Percentiles rank a stretch among this genome's conserved stretches.
phyloP scores from a whole-genome alignment of 2,329 filamentous ascomycete species.

The Cytospora chrysosperma region DNA sequence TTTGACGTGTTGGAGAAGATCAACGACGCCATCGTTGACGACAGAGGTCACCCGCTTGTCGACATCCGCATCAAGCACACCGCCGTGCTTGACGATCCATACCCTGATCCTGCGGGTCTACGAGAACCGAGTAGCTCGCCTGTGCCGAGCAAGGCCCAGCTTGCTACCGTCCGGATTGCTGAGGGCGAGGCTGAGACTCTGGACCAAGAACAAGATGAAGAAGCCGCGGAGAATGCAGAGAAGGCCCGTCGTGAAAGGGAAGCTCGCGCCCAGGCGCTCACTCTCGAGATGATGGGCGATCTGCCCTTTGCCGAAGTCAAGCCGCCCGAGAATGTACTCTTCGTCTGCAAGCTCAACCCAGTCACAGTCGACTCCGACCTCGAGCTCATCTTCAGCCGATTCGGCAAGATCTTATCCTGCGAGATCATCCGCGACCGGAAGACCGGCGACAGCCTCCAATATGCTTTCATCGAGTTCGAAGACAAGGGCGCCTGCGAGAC shows the following conservation, averaged over 20 bases:
- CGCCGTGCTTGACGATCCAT: constrained; percentile 88
- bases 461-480: constrained; percentile 96
- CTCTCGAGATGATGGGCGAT: constrained; percentile 96
- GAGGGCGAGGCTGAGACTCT: constrained; percentile 78
- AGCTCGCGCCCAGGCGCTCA: constrained; percentile 89
- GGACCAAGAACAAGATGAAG: constrained; percentile 68
- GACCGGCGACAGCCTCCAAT: constrained; percentile 92
- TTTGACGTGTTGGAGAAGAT: constrained; percentile 94
- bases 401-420: constrained; percentile 91
- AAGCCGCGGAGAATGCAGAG: constrained; percentile 69
- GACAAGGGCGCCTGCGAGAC: constrained; percentile 90
- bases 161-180: constrained; percentile 87
- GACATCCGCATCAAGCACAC: constrained; percentile 96
- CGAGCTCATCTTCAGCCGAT: constrained; percentile 93
- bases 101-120: constrained; percentile 75
- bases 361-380: constrained; percentile 94
- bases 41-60: constrained; percentile 81
- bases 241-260: constrained; percentile 81
- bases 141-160: constrained; percentile 76
- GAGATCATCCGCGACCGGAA: constrained; percentile 94
- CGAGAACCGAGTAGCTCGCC: constrained; percentile 78
- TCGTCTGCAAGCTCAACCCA: constrained; percentile 97
- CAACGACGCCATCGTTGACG: constrained; percentile 84
- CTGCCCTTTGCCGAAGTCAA: constrained; percentile 96
- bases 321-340: constrained; percentile 93